Evolutionary conservation across 1,284 basidiomycete genomes (phyloP).

Genomic region (Phellinidium pouzarii): DNA sequence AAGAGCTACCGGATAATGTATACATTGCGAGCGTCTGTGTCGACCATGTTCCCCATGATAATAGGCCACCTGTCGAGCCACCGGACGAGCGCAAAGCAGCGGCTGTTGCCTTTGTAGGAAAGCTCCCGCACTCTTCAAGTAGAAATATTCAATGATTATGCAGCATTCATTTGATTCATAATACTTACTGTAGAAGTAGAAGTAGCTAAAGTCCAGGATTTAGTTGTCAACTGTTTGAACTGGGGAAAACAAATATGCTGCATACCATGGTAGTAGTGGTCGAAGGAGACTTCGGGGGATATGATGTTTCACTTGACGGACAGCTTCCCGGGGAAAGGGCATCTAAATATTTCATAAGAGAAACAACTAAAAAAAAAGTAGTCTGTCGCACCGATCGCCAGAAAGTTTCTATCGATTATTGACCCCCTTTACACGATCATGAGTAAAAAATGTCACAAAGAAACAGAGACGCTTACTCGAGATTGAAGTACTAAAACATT

Average conservation of each 20-base stretch:
- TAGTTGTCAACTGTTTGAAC: neutral
- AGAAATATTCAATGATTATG: neutral
- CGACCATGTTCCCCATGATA: slow-evolving; percentile 44
- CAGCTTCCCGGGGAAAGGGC: slow-evolving; percentile 48
- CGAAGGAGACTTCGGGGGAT: slow-evolving; percentile 49
- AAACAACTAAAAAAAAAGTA: neutral
- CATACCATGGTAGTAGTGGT: slow-evolving; percentile 23
- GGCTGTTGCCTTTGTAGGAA: slow-evolving; percentile 21
- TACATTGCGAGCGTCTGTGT: slow-evolving; percentile 44
- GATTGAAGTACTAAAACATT: slow-evolving; percentile 63
- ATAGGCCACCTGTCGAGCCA: slow-evolving; percentile 35
- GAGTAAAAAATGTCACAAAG: neutral
- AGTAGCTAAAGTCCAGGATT: neutral
- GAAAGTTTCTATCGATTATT: slow-evolving; percentile 56
- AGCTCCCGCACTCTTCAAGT: slow-evolving; percentile 5
- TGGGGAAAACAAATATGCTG: neutral
- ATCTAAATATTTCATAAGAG: slow-evolving; percentile 32
- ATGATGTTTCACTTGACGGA: slow-evolving; percentile 51
- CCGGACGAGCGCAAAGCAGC: slow-evolving; percentile 15
- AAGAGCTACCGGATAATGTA: slow-evolving; percentile 33
- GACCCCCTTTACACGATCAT: slow-evolving; percentile 37
- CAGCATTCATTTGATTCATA: neutral
- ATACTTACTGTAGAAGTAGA: slow-evolving; percentile 15
- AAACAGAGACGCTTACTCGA: slow-evolving; percentile 28
- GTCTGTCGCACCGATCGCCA: slow-evolving; percentile 44